phyloP scores from a whole-genome alignment of 2,329 filamentous ascomycete genomes.

The Penicillium crustosum region DNA sequence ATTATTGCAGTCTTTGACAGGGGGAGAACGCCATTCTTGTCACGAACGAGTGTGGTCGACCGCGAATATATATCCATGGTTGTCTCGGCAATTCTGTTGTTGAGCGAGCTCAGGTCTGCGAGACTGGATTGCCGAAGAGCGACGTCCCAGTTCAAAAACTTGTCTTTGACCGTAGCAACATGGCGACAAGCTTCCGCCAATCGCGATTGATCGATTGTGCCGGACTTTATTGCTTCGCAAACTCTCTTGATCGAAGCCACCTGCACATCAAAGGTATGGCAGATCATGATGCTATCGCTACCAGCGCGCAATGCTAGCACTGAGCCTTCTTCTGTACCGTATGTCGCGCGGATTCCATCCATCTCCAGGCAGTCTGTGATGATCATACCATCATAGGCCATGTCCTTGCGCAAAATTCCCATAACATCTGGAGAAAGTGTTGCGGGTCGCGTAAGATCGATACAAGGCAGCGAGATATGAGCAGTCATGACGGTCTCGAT shows the following conservation, averaged over 20 bases:
- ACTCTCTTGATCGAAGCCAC: conserved; percentile 43
- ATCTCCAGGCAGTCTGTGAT: conserved; percentile 50
- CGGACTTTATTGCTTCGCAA: conserved; percentile 38
- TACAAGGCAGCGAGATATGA: conserved; percentile 43
- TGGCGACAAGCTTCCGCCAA: conserved; percentile 39
- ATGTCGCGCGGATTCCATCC: conserved; percentile 45
- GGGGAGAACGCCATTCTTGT: conserved; percentile 31
- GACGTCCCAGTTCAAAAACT: conserved; percentile 37
- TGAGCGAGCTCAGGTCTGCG: conserved; percentile 25
- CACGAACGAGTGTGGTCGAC: conserved; percentile 45
- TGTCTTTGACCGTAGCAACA: conserved; percentile 39
- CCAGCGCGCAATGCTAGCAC: conserved; percentile 46
- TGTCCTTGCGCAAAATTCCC: conserved; percentile 43
- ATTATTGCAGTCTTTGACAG: conserved; percentile 31
- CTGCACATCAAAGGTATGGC: conserved; percentile 45
- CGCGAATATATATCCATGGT: conserved; percentile 39
- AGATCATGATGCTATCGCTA: conserved; percentile 49
- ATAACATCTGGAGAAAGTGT: conserved; percentile 42
- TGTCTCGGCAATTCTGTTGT: conserved; percentile 26
- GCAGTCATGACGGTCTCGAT: conserved; percentile 49
- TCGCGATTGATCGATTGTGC: conserved; percentile 31
- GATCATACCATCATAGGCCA: conserved; percentile 47
- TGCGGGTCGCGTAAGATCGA: conserved; percentile 41
- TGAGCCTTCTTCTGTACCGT: conserved; percentile 44
- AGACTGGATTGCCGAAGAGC: conserved; percentile 22